phyloP scores from a whole-genome alignment of 1,284 basidiomycete genomes.

The Hymenochaete sp. region DNA sequence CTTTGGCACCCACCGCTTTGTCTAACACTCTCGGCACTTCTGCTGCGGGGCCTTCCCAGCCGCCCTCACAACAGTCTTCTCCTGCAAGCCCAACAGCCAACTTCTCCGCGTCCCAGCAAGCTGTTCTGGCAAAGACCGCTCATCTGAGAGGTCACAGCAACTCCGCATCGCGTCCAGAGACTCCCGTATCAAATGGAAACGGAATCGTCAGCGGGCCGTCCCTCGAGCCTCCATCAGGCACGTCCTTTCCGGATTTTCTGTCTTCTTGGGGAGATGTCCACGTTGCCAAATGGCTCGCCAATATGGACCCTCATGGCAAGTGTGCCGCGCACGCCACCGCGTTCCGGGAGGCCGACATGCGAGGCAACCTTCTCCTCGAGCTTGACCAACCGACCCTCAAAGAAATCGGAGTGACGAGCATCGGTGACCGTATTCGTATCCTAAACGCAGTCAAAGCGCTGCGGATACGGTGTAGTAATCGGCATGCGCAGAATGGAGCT shows the following conservation, averaged over 20 bases:
- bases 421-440: conserved; percentile 85
- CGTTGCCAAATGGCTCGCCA: conserved; percentile 62
- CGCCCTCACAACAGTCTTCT: conserved; percentile 40
- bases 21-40: no score
- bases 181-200: conserved; percentile 23
- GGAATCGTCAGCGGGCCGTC: conserved; percentile 19
- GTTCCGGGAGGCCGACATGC: conserved; percentile 81
- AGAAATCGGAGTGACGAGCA: conserved; percentile 81
- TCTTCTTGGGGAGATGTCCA: conserved; percentile 61
- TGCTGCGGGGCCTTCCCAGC: conserved; percentile 31
- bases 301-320: conserved; percentile 39
- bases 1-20: conserved; percentile 23
- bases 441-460: conserved; percentile 76
- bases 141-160: conserved; percentile 24
- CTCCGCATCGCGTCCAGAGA: conserved; percentile 19
- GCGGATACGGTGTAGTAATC: conserved; percentile 35
- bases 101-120: conserved; percentile 29
- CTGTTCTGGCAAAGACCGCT: conserved; percentile 28
- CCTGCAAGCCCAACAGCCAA: conserved; percentile 43
- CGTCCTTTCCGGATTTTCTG: conserved; percentile 53
- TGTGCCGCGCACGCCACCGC: conserved; percentile 60
- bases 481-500: not conserved
- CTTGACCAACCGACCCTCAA: conserved; percentile 78
- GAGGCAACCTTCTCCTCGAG: conserved; percentile 82
- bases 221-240: conserved; percentile 51